phyloP scores from a whole-genome alignment of 2,329 filamentous ascomycete genomes.

The Leptodontidium sp. region DNA sequence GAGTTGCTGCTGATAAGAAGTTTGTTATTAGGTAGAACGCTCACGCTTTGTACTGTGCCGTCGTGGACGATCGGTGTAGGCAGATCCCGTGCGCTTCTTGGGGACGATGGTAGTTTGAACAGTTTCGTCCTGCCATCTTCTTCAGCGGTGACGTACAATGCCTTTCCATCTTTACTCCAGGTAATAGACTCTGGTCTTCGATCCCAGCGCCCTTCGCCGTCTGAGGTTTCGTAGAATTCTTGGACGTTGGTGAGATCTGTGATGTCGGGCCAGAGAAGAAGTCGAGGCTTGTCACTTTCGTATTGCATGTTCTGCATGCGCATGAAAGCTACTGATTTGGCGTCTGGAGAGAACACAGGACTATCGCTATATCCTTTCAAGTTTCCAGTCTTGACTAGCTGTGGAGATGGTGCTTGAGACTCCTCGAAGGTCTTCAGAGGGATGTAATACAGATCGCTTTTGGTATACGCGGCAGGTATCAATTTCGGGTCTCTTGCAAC shows the following conservation, averaged over 20 bases:
- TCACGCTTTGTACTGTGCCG: constrained; percentile 63
- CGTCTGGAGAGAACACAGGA: constrained; percentile 79
- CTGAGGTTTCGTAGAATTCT: constrained; percentile 67
- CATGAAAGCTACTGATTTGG: constrained; percentile 76
- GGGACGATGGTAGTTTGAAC: constrained; percentile 67
- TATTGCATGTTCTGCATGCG: constrained; percentile 81
- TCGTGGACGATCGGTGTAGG: constrained; percentile 60
- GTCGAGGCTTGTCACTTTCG: constrained; percentile 79
- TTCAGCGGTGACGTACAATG: constrained; percentile 78
- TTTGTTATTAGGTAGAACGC: constrained; percentile 56
- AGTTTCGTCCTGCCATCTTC: constrained; percentile 69
- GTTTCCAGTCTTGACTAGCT: constrained; percentile 62
- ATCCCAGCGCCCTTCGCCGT: constrained; percentile 71
- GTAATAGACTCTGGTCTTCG: constrained; percentile 62
- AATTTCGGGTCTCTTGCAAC: constrained; percentile 77
- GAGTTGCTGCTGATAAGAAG: constrained; percentile 75
- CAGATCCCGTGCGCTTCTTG: constrained; percentile 55
- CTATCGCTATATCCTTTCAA: constrained; percentile 69
- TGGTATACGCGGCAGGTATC: constrained; percentile 78
- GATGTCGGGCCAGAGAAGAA: constrained; percentile 71
- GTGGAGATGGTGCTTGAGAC: constrained; percentile 57
- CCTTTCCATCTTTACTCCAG: constrained; percentile 66
- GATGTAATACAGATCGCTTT: constrained; percentile 81
- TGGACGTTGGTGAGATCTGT: constrained; percentile 63
- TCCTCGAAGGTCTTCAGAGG: constrained; percentile 69